Evolutionary conservation across 176 grass and related monocot genomes (phyloP), one percentile per base, ranked within the genome.

Genomic region (Metroxylon sagu): DNA sequence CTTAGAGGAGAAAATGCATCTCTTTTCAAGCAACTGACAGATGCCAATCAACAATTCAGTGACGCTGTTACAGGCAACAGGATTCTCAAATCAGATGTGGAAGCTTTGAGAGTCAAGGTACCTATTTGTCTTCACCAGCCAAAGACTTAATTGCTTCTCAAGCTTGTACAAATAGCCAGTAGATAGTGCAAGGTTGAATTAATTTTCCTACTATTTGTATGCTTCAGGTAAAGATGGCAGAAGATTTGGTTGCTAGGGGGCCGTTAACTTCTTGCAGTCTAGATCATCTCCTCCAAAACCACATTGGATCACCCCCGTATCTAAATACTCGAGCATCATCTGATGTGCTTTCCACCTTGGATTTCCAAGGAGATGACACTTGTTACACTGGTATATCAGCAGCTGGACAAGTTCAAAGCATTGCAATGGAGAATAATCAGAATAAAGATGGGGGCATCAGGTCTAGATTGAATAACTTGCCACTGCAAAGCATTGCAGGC

Each of bases 51-150:
- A 59, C 78, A 88, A 65, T 98, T 98, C 79, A 79, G 70, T 7
- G 81, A 77, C 6, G 81, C 88, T 1, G 69, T 67, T 25, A 83
- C 88, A 3, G 73, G 92, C 60, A 98, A 93, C 52, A 78, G 82
- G 29, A 62, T 98, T 84, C 82, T 98, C 49, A 98, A 89, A 58
- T 98, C 88, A 4, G 79, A 86, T 52, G 94, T 98, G 0, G 94
- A 92, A 64, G 48, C 72, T 52, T 66, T 98, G 39, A 71, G 94
- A 75, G 50, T 85, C 27, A 92, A 89, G 85, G 94, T 90, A 85
- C 71, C 2, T 23, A 29, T 0, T 66, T 72, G 3, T 4, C 30
- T 54, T 14, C 3, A 10, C 35, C 8, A 43, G 35, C 35, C 35
- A 10, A 43, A 43, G 12, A 14, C 10, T 43, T 43, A 43, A 43